Base-by-base conservation (phyloP, 495 filamentous ascomycete species). In the Parathielavia appendiculata region DNA sequence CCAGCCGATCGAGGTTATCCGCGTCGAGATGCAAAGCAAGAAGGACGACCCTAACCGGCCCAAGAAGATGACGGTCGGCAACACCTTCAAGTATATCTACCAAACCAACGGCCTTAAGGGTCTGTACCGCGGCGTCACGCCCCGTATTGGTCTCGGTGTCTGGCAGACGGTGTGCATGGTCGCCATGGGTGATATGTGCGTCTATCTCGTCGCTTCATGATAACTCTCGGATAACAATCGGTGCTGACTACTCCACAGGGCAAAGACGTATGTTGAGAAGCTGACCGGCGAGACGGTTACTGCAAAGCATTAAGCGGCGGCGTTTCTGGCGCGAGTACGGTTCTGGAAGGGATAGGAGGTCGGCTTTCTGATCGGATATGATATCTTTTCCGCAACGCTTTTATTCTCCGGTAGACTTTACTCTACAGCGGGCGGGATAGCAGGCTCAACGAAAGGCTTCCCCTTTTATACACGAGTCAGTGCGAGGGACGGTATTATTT, bases 91-190 rank as follows among this genome's bases (percentile, higher is more conserved):
- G 71, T 98, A 98, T 71, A 96, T 98, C 70, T 98, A 98, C 76
- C 66, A 82, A 59, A 79, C 76, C 61, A 97, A 95, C 69, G 93
- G 93, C 40, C 57, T 98, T 65, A 89, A 86, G 81, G 93, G 93
- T 65, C 79, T 98, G 60, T 98, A 98, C 81, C 89, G 93, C 63
- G 93, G 93, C 68, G 93, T 98, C 52, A 81, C 92, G 60, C 93
- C 93, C 64, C 84, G 93, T 68, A 89, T 97, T 70, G 95, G 90
- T 51, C 84, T 98, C 55, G 88, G 93, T 63, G 86, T 98, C 77
- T 98, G 93, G 93, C 93, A 98, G 82, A 98, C 93, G 57, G 89
- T 98, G 70, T 98, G 93, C 80, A 98, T 98, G 93, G 93, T 98
- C 76, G 93, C 92, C 69, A 82, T 98, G 79, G 93, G 93, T 79